phyloP scores from a whole-genome alignment of 768 basidiomycete genomes.

The Lactarius trivialis region DNA sequence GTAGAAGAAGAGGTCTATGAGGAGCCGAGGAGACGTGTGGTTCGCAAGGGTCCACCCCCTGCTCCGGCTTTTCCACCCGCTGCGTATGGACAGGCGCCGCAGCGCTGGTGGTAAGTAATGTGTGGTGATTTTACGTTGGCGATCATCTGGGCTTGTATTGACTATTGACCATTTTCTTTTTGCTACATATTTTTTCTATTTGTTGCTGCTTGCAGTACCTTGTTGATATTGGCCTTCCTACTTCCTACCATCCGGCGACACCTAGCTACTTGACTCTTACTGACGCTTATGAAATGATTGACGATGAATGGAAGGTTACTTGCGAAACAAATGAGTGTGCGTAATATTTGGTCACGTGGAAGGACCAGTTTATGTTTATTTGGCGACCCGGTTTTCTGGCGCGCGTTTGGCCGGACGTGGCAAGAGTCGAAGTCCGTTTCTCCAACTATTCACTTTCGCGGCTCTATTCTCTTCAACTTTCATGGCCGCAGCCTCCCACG shows the following conservation, averaged over 20 bases:
- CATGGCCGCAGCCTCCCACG: conserved; percentile 18
- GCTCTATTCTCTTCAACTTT: background rate
- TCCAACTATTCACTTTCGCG: conserved; percentile 8
- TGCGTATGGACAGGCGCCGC: conserved; percentile 25
- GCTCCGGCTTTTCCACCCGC: conserved; percentile 39
- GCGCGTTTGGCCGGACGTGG: conserved; percentile 8
- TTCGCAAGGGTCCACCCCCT: conserved; percentile 41
- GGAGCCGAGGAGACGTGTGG: conserved; percentile 34
- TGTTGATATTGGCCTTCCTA: conserved; percentile 11
- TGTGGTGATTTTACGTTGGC: conserved; percentile 9
- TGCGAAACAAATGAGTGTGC: too few relatives aligned
- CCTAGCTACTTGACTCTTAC: conserved; percentile 12
- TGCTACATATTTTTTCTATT: conserved; percentile 19
- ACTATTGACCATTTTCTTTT: conserved; percentile 8
- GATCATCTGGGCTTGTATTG: conserved; percentile 21
- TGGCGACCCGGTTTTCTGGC: conserved; percentile 13
- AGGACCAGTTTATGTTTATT: conserved; percentile 11
- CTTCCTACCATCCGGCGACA: conserved; percentile 14
- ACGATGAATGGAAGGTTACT: conserved; percentile 23
- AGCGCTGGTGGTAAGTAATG: conserved; percentile 21
- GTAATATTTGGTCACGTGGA: background rate
- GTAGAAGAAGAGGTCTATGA: conserved; percentile 41
- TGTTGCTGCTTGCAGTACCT: conserved; percentile 16
- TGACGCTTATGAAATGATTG: conserved; percentile 18
- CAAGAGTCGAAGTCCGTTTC: background rate